Evolutionary conservation across 176 grass and related monocot genomes (phyloP).

Genomic region (Paspalum vaginatum): DNA sequence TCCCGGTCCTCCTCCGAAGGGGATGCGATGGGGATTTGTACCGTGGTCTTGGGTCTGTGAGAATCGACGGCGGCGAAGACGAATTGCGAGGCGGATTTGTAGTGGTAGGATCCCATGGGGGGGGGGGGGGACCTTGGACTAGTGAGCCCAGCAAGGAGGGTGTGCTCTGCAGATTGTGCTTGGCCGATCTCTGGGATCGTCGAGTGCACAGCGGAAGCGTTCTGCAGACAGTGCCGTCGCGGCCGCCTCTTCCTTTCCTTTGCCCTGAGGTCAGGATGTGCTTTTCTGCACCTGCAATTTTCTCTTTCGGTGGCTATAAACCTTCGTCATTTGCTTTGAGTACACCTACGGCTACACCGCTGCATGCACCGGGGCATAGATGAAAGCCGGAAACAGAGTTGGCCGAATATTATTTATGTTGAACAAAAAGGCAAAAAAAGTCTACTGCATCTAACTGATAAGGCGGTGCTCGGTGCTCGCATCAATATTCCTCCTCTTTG

Average conservation of each 20-base stretch:
- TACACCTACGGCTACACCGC: background rate
- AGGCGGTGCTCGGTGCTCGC: background rate
- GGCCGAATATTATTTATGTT: no score
- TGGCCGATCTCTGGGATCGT: slow-evolving; percentile 27
- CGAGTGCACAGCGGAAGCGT: background rate
- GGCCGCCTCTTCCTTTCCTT: slow-evolving; percentile 10
- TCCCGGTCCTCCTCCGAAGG: background rate
- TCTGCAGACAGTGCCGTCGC: background rate
- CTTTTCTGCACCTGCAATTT: slow-evolving; percentile 28
- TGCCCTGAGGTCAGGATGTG: slow-evolving; percentile 19
- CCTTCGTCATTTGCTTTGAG: background rate
- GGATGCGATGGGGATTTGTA: slow-evolving; percentile 60
- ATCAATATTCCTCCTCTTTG: background rate
- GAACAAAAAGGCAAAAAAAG: no score
- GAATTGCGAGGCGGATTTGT: slow-evolving; percentile 47
- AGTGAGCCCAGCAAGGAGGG: slow-evolving; percentile 27
- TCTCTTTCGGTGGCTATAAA: slow-evolving; percentile 14
- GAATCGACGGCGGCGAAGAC: slow-evolving; percentile 44
- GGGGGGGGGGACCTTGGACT: no score
- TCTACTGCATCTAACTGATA: background rate
- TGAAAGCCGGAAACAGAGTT: background rate
- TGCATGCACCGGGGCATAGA: background rate
- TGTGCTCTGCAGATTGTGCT: background rate
- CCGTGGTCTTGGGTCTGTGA: slow-evolving; percentile 20
- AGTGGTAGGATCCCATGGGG: slow-evolving; percentile 64